These are phyloP conservation scores for Penicillium polonicum DNA, from an alignment of 2,329 filamentous ascomycete genomes.

Conservation along the genomic window DNA sequence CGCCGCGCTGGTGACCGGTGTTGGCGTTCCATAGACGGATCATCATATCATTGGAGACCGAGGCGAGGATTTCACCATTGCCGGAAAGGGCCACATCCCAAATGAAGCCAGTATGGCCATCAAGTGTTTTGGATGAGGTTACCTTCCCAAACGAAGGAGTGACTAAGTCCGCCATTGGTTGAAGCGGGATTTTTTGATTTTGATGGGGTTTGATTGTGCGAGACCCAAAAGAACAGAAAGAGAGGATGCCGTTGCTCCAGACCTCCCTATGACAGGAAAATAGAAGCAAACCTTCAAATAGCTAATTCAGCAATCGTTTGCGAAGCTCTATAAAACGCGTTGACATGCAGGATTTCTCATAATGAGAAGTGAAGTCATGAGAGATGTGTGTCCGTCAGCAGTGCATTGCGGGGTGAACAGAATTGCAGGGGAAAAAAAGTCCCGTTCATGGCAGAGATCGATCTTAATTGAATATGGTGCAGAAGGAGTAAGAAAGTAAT, in stretches of 20 bases:
- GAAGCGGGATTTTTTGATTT: not conserved
- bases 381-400: slow-evolving; percentile 3
- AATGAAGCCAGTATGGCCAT: slow-evolving; percentile 10
- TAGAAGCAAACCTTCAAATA: not conserved
- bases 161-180: not conserved
- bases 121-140: slow-evolving; percentile 3
- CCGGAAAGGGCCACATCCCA: slow-evolving; percentile 9
- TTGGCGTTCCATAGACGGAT: slow-evolving; percentile 12
- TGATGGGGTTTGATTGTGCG: not conserved
- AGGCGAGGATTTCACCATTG: slow-evolving; percentile 9
- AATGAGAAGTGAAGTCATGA: slow-evolving; percentile 4
- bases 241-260: not conserved
- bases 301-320: not conserved
- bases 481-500: slow-evolving; percentile 1
- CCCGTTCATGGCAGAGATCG: not conserved
- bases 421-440: slow-evolving; percentile 1
- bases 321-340: not conserved
- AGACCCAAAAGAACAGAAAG: not conserved
- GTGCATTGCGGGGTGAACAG: slow-evolving; percentile 3
- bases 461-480: not conserved
- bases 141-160: slow-evolving; percentile 1
- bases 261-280: not conserved
- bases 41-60: slow-evolving; percentile 13
- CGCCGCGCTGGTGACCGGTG: slow-evolving; percentile 9
- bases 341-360: slow-evolving; percentile 8